Evolutionary conservation across 352 stramenopile genomes (phyloP), one percentile per base, ranked within the genome.

Genomic region (Globisporangium lucens): DNA sequence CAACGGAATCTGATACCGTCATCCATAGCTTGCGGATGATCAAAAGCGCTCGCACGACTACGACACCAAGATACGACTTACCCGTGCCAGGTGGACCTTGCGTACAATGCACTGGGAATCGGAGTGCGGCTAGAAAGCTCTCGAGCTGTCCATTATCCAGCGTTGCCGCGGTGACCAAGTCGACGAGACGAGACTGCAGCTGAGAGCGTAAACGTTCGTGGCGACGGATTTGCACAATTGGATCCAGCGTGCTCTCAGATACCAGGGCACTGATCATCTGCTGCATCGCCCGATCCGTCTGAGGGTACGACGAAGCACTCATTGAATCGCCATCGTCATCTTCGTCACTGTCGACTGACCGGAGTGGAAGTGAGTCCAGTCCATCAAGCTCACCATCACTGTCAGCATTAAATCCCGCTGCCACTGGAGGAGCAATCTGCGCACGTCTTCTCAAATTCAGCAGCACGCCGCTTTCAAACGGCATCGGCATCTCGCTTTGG

Each of bases 21-120:
- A 93, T 90, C 89, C 87, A 97, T 4, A 90, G 64, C 10, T 84
- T 76, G 7, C 89, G 78, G 6, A 96, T 75, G 24, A 93, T 70
- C 27, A 94, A 61, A 59, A 98, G 76, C 13, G 91, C 89, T 43
- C 89, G 82, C 30, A 91, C 84, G 13, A 97, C 73, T 1, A 98
- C 76, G 2, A 91, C 87, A 5, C 90, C 90, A 53, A 98, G 77
- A 62, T 97, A 98, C 8, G 87, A 97, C 56, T 97, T 98, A 17
- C 91, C 90, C 24, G 89, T 95, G n/a, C 89, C 83, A 35, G 85
- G 79, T 27, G 91, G 91, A 6, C 91, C 91, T 73, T 97, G 91
- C 5, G 90, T 94, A 33, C 93, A 91, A 61, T 91, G 82, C 41
- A 97, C 89, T n/a, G 86, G 75, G 43, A 89, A 87, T 17, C 77